Evolutionary conservation across 768 basidiomycete genomes (phyloP).

Genomic region (Panus rudis): DNA sequence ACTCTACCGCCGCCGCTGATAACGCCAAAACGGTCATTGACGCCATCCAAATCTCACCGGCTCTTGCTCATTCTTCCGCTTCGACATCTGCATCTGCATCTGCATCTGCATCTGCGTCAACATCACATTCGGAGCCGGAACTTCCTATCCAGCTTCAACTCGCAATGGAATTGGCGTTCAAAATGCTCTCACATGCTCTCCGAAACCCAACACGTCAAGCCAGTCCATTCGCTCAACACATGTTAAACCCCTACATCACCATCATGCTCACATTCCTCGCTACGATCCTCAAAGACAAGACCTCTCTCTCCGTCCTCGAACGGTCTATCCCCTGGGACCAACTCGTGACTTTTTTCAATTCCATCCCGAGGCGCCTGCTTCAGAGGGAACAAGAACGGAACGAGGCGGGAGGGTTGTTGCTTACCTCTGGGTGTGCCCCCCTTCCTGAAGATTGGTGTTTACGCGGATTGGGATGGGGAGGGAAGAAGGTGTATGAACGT

Average conservation of each 20-base stretch:
- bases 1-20: slow-evolving; percentile 16
- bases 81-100: too few relatives aligned
- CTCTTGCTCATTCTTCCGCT: slow-evolving; percentile 21
- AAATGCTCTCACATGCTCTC: slow-evolving; percentile 68
- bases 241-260: slow-evolving; percentile 82
- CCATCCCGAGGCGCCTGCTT: slow-evolving; percentile 50
- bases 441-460: slow-evolving; percentile 93
- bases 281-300: slow-evolving; percentile 61
- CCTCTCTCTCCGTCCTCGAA: slow-evolving; percentile 58
- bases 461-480: slow-evolving; percentile 95
- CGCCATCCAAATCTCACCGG: slow-evolving; percentile 25
- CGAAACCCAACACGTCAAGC: slow-evolving; percentile 53
- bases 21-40: slow-evolving; percentile 20
- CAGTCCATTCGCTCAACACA: slow-evolving; percentile 46
- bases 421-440: slow-evolving; percentile 61
- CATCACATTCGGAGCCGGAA: slow-evolving; percentile 36
- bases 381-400: slow-evolving; percentile 22
- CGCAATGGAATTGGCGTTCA: slow-evolving; percentile 73
- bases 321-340: slow-evolving; percentile 80
- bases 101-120: too few relatives aligned
- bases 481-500: slow-evolving; percentile 81
- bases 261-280: slow-evolving; percentile 84
- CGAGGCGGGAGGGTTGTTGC: slow-evolving; percentile 58
- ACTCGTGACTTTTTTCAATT: slow-evolving; percentile 54
- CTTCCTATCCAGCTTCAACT: slow-evolving; percentile 62